Conservation (phyloP, 352 stramenopile genomes). For the Thalassiosira allenii region DNA sequence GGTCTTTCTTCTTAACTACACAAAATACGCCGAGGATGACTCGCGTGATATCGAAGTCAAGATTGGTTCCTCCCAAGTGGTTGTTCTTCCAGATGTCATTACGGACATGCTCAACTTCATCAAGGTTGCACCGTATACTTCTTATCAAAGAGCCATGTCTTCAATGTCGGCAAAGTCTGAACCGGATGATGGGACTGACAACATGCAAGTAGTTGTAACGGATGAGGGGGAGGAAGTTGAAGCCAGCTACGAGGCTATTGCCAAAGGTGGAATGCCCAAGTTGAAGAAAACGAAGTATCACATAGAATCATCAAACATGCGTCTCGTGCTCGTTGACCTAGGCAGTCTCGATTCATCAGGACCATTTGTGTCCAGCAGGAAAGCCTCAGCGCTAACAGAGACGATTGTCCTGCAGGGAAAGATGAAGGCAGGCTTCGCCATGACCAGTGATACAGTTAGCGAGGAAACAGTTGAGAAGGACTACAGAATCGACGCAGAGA, state of each 20-base stretch:
- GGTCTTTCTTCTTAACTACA: conserved; percentile 81
- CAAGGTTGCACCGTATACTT: conserved; percentile 45
- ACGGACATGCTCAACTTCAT: conserved; percentile 77
- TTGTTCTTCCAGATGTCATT: conserved; percentile 84
- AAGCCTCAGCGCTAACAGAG: conserved; percentile 64
- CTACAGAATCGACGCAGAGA: conserved; percentile 76
- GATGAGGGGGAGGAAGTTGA: conserved; percentile 59
- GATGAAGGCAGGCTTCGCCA: conserved; percentile 71
- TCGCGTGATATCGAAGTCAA: conserved; percentile 66
- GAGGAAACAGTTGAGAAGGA: conserved; percentile 62
- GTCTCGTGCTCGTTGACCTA: conserved; percentile 66
- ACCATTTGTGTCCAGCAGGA: conserved; percentile 50
- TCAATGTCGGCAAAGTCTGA: conserved; percentile 23
- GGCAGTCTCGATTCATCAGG: conserved; percentile 59
- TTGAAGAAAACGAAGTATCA: conserved; percentile 66
- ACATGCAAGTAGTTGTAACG: conserved; percentile 49
- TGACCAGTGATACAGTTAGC: conserved; percentile 50
- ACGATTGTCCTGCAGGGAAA: conserved; percentile 82
- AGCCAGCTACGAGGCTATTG: conserved; percentile 40
- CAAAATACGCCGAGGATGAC: conserved; percentile 60
- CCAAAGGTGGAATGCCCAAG: conserved; percentile 1
- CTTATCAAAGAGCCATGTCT: no score
- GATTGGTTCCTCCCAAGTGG: conserved; percentile 81
- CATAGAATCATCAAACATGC: conserved; percentile 70
- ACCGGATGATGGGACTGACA: conserved; percentile 3